phyloP scores from a whole-genome alignment of 495 filamentous ascomycete species.

The Xylaria nigripes region DNA sequence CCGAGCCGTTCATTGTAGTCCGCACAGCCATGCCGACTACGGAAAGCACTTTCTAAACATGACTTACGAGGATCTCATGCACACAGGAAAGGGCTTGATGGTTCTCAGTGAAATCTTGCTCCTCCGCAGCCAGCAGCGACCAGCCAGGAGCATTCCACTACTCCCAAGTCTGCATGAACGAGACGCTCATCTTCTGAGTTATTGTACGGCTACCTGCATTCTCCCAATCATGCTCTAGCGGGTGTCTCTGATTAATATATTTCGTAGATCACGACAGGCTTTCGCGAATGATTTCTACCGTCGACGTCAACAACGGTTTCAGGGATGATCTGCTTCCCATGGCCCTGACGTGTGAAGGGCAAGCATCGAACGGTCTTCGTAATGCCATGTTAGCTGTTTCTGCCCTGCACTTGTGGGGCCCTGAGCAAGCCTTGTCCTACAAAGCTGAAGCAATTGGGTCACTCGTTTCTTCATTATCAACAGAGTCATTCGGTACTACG shows the following conservation, averaged over 20 bases:
- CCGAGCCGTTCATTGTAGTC: constrained; percentile 21
- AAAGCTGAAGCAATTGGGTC: constrained; percentile 27
- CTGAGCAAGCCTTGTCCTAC: constrained; percentile 25
- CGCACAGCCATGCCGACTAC: constrained; percentile 20
- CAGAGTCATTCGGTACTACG: constrained; percentile 18
- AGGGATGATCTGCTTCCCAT: constrained; percentile 28
- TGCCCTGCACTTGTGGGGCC: constrained; percentile 27
- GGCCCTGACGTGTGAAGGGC: constrained; percentile 19
- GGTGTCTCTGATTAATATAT: constrained; percentile 6
- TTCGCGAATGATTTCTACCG: constrained; percentile 31
- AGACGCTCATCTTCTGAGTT: constrained; percentile 24
- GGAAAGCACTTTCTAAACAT: constrained; percentile 27
- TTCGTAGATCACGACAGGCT: constrained; percentile 21
- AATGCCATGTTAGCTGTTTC: constrained; percentile 31
- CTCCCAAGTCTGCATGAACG: constrained; percentile 21
- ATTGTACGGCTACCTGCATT: constrained; percentile 17
- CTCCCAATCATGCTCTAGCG: background rate
- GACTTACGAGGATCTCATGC: constrained; percentile 23
- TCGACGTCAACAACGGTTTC: constrained; percentile 29
- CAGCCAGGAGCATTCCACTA: constrained; percentile 17
- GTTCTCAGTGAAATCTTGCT: constrained; percentile 19
- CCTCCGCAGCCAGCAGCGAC: constrained; percentile 18
- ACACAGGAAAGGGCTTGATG: constrained; percentile 21
- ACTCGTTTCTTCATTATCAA: constrained; percentile 22
- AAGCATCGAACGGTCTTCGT: constrained; percentile 25